These are phyloP conservation scores for Sporothrix dimorphospora DNA, from an alignment of 2,329 filamentous ascomycete species.

Conservation along the genomic window DNA sequence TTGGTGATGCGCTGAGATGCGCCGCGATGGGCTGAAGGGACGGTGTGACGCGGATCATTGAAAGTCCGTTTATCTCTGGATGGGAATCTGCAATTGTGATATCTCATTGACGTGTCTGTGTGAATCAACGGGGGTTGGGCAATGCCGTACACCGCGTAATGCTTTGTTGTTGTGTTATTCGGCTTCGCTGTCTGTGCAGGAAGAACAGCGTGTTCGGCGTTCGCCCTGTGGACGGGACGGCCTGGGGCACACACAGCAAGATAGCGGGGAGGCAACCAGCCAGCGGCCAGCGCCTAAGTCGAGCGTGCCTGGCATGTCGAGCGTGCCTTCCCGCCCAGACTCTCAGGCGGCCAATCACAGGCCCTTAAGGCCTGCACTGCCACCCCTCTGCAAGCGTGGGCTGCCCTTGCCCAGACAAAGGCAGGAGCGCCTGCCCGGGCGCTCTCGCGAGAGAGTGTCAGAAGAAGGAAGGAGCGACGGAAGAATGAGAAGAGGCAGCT, in stretches of 20 bases:
- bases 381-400: constrained; percentile 6
- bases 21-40: background rate
- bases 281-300: constrained; percentile 9
- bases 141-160: background rate
- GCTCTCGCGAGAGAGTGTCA: constrained; percentile 3
- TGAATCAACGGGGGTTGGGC: background rate
- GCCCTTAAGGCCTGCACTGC: background rate
- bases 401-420: background rate
- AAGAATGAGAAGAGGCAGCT: background rate
- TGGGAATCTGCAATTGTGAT: background rate
- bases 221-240: background rate
- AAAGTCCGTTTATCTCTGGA: background rate
- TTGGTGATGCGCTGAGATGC: background rate
- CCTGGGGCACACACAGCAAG: background rate
- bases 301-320: background rate
- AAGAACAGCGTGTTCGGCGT: background rate
- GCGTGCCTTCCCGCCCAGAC: constrained; percentile 12
- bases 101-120: constrained; percentile 7
- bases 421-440: background rate
- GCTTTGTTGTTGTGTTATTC: background rate
- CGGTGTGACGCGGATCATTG: background rate
- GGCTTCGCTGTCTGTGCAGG: background rate
- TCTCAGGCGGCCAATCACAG: constrained; percentile 13
- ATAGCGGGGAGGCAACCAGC: constrained; percentile 12
- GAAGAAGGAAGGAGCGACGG: background rate